These are phyloP conservation scores for Digitaria exilis DNA, from an alignment of 202 grass and related monocot genomes.

Conservation along the genomic window DNA sequence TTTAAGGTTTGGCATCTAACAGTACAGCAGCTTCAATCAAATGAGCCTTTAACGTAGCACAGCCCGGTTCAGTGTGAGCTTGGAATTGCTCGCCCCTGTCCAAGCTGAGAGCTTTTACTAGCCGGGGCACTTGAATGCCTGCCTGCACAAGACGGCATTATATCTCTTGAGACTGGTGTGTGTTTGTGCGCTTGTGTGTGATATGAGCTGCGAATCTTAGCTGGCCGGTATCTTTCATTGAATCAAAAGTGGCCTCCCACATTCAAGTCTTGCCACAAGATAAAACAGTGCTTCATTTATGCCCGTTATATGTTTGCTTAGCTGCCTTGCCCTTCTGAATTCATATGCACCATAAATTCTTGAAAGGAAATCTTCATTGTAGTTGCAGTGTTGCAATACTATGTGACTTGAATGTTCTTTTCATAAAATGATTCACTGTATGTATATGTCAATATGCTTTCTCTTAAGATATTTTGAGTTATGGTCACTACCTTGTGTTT, in stretches of 20 bases:
- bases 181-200: slow-evolving; percentile 43
- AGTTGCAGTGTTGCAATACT: slow-evolving; percentile 21
- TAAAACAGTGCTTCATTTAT: slow-evolving; percentile 71
- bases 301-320: slow-evolving; percentile 55
- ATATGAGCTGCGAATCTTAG: slow-evolving; percentile 51
- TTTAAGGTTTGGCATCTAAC: slow-evolving; percentile 60
- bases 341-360: slow-evolving; percentile 53
- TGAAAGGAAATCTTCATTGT: slow-evolving; percentile 40
- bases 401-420: slow-evolving; percentile 14
- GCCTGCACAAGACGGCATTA: slow-evolving; percentile 55
- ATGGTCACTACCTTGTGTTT: background rate
- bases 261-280: slow-evolving; percentile 65
- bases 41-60: slow-evolving; percentile 47
- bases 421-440: background rate
- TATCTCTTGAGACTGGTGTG: slow-evolving; percentile 45
- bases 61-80: slow-evolving; percentile 44
- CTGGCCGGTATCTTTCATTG: slow-evolving; percentile 59
- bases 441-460: background rate
- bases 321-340: slow-evolving; percentile 46
- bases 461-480: background rate
- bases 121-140: slow-evolving; percentile 53
- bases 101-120: slow-evolving; percentile 60
- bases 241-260: slow-evolving; percentile 59
- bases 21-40: slow-evolving; percentile 54
- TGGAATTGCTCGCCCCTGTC: slow-evolving; percentile 57